These are phyloP conservation scores for Talaromyces sp. DNA, from an alignment of 2,329 filamentous ascomycete species.

Conservation along the genomic window DNA sequence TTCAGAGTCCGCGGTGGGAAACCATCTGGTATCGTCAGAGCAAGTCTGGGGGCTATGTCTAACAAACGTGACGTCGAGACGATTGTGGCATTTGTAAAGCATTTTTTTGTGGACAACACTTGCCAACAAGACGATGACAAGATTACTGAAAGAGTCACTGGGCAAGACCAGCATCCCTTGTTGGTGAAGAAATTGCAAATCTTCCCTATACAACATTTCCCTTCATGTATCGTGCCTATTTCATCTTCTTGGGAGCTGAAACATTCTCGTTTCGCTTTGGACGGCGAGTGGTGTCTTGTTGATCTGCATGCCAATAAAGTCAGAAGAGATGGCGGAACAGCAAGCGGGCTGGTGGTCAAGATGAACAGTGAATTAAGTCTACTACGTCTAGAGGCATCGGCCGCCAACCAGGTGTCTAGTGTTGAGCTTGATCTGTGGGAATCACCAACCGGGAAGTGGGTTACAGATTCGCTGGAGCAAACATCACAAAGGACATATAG, in stretches of 20 bases:
- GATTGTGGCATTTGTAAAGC: constrained; percentile 66
- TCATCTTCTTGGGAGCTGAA: constrained; percentile 67
- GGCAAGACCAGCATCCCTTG: constrained; percentile 34
- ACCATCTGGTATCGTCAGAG: constrained; percentile 78
- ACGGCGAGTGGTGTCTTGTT: constrained; percentile 92
- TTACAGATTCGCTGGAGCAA: constrained; percentile 33
- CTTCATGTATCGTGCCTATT: constrained; percentile 66
- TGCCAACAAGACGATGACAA: background rate
- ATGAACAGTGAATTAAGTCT: background rate
- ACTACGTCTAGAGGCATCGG: constrained; percentile 31
- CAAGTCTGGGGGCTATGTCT: constrained; percentile 88
- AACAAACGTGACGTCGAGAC: constrained; percentile 65
- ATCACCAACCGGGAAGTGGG: constrained; percentile 59
- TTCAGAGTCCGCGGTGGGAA: constrained; percentile 77
- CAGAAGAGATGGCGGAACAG: constrained; percentile 49
- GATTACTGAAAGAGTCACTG: background rate
- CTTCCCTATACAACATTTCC: constrained; percentile 93
- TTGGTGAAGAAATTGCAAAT: constrained; percentile 60
- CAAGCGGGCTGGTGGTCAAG: constrained; percentile 59
- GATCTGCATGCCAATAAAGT: background rate
- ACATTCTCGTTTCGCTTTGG: constrained; percentile 81
- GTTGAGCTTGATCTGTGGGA: constrained; percentile 59
- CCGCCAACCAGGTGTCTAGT: constrained; percentile 30
- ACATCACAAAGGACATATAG: background rate
- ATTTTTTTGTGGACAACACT: constrained; percentile 55